Evolutionary conservation across 495 filamentous ascomycete species (phyloP), one percentile per base, ranked within the genome.

Genomic region (Trichoderma virens): DNA sequence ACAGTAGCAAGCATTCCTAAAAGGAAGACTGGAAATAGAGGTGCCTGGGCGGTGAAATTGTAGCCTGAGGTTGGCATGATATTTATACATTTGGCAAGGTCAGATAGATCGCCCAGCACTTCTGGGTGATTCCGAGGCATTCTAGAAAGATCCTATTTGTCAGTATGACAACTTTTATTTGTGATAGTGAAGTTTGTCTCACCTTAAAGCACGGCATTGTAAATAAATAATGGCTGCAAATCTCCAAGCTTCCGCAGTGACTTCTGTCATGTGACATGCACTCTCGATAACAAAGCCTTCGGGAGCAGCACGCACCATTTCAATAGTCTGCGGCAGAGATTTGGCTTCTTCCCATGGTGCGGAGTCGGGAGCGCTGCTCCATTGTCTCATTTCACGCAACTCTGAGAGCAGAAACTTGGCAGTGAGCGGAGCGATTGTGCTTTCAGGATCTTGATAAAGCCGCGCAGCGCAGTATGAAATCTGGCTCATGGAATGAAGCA

Each of bases 1-100:
- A 60, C 34, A 16, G 54, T 45, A 4, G 63, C 51, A 0, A 60
- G n/a, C 30, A 65, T 34, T 9, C 63, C 63, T 14, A 65, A 16
- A 18, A 65, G 63, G 13, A 60, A 65, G 18, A 65, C 63, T 13
- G 63, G 63, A 54, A 65, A 65, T 8, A 65, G 18, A 13, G 63
- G 63, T 0, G 63, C 63, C 18, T 65, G 63, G 13, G 63, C 63
- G 14, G 54, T 65, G 63, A 65, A 65, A 20, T 41, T n/a, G 3
- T 34, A 27, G 25, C 54, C 63, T 16, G 32, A 45, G 23, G 47
- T 60, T 20, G 63, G 63, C 56, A 65, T 41, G 5, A 60, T 39
- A 2, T 31, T 13, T 1, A 65, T 47, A 34, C 63, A 65, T 23
- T 20, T 65, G 23, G 54, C 32, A 14, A 65, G 63, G 11, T 65